Evolutionary conservation across 2,329 filamentous ascomycete species (phyloP), one percentile per base, ranked within the genome.

Genomic region (Myriosclerotinia duriaeana): DNA sequence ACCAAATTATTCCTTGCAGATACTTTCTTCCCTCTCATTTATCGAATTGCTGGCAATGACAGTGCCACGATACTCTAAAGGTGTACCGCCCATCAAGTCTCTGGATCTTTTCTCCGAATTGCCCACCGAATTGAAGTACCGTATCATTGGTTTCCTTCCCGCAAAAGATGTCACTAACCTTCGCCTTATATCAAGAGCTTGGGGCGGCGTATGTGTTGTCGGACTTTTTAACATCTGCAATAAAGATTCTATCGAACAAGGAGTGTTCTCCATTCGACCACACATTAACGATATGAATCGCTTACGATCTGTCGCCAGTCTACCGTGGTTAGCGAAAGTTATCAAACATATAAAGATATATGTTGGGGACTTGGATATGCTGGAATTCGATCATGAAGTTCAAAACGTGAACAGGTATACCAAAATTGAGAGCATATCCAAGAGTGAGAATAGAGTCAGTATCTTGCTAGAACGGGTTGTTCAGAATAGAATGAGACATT

Each of bases 321-420:
- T n/a, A 8, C 64, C 64, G n/a, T 65, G 54, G 64, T 22, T 65
- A 44, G 64, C 46, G 11, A 60, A 44, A 60, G 46, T 61, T 11
- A 53, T 61, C 36, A 65, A 53, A 40, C 64, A 65, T 17, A 30
- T 65, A 1, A 65, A 60, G 17, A 65, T 61, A 59, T 65, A 59
- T 36, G 40, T 65, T 34, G 54, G 64, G 38, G 64, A 65, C 60
- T 17, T 65, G 11, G 64, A 65, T 20, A 65, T 65, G 46, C 26
- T 65, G 3, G 64, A 65, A 44, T 65, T 65, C 14, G 54, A 65
- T 14, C 64, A 61, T 52, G 64, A 65, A 44, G 64, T 61, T n/a
- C 54, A 61, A 20, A 53, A n/a, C 5, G 55, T 65, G n/a, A 65
- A 65, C 14, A 61, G n/a, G 4, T 52, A 30, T 46, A 65, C 54